These are phyloP conservation scores for Ophiocordyceps camponoti-leonardi DNA, from an alignment of 2,329 filamentous ascomycete species.

Conservation along the genomic window DNA sequence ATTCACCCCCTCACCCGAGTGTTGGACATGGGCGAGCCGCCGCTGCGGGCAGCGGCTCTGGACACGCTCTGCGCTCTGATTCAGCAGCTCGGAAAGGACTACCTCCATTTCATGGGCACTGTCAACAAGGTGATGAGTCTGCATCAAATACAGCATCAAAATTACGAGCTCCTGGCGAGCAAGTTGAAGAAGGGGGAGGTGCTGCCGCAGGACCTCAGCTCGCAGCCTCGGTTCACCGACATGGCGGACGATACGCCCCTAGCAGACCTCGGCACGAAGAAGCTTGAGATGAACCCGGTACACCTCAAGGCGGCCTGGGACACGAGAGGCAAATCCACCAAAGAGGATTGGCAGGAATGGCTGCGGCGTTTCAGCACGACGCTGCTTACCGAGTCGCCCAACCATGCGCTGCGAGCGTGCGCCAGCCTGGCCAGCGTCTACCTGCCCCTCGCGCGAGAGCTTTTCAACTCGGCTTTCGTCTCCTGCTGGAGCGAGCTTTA, in stretches of 20 bases:
- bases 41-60: constrained; percentile 64
- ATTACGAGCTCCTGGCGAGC: constrained; percentile 80
- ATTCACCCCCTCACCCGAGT: constrained; percentile 84
- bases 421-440: constrained; percentile 83
- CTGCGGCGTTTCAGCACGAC: constrained; percentile 93
- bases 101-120: constrained; percentile 82
- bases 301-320: constrained; percentile 97
- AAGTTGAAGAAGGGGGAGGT: constrained; percentile 92
- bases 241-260: constrained; percentile 66
- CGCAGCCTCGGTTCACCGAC: constrained; percentile 63
- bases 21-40: constrained; percentile 53
- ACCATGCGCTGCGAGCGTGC: constrained; percentile 85
- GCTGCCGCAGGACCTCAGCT: constrained; percentile 85
- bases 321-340: constrained; percentile 87
- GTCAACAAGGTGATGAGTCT: constrained; percentile 73
- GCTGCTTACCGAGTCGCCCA: constrained; percentile 83
- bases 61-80: constrained; percentile 93
- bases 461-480: constrained; percentile 98
- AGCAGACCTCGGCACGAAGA: constrained; percentile 76
- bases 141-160: constrained; percentile 72
- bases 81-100: constrained; percentile 90
- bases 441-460: constrained; percentile 72
- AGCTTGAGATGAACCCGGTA: constrained; percentile 91
- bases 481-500: constrained; percentile 98
- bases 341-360: constrained; percentile 99